A percentile compares a stretch with the other conserved stretches of the same genome.
Conservation (phyloP, 1,284 basidiomycete genomes). For the Albatrellus sp. region DNA sequence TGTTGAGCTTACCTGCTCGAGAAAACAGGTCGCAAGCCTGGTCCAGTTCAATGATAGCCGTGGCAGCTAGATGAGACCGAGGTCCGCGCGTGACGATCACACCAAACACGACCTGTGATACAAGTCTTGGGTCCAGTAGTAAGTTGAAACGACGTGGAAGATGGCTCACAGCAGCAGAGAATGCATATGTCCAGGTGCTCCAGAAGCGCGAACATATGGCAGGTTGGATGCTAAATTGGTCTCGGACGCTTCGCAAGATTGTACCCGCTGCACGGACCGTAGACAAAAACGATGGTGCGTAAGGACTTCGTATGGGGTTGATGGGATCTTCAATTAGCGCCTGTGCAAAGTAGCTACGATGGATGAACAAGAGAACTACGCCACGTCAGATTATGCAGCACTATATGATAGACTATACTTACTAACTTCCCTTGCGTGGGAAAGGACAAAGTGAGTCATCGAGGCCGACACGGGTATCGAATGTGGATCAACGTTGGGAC, state of each 20-base stretch:
- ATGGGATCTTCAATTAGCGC: constrained; percentile 25
- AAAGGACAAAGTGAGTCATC: constrained; percentile 34
- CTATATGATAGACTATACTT: constrained; percentile 10
- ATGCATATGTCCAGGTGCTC: constrained; percentile 26
- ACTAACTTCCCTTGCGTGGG: constrained; percentile 23
- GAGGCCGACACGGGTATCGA: constrained; percentile 15
- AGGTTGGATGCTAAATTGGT: constrained; percentile 21
- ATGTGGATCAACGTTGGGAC: constrained; percentile 15
- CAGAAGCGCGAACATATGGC: constrained; percentile 23
- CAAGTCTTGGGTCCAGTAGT: neutral
- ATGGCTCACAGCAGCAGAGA: constrained; percentile 24
- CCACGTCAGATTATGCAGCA: constrained; percentile 3
- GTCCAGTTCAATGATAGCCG: constrained; percentile 18
- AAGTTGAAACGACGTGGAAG: neutral
- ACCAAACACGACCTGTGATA: constrained; percentile 21
- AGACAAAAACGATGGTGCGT: constrained; percentile 27
- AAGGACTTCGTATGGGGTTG: constrained; percentile 25
- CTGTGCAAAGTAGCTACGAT: constrained; percentile 27
- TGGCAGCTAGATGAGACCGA: constrained; percentile 15
- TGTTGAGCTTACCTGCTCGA: constrained; percentile 13
- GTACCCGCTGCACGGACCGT: constrained; percentile 24
- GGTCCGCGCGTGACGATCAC: constrained; percentile 14
- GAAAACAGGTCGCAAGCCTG: constrained; percentile 17
- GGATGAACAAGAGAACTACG: constrained; percentile 22
- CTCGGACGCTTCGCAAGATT: constrained; percentile 18